Evolutionary conservation across 2,329 filamentous ascomycete species (phyloP).

Genomic region (Aspergillus awamori): DNA sequence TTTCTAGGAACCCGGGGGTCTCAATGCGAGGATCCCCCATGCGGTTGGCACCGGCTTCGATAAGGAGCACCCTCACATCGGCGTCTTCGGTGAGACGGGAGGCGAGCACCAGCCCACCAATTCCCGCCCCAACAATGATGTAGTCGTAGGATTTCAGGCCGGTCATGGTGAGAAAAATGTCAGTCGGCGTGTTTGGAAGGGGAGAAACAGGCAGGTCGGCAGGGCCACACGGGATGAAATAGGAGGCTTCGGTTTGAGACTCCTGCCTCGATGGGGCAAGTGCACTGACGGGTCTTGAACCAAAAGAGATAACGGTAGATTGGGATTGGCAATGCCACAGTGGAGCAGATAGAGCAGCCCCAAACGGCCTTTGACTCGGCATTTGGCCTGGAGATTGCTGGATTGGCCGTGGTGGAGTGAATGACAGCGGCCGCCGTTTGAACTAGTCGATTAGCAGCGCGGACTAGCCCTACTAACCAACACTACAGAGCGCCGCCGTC

Average conservation of each 20-base stretch:
- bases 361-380: no score
- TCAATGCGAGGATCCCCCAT: slow-evolving; percentile 29
- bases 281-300: neutral
- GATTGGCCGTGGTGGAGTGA: neutral
- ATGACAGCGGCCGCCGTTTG: neutral
- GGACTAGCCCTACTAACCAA: no score
- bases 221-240: neutral
- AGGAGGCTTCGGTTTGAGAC: neutral
- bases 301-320: neutral
- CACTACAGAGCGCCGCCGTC: no score
- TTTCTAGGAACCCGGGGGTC: slow-evolving; percentile 25
- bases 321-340: neutral
- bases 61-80: slow-evolving; percentile 27
- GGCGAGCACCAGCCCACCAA: slow-evolving; percentile 37
- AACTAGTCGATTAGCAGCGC: neutral
- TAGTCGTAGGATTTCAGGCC: slow-evolving; percentile 28
- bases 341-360: no score
- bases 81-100: slow-evolving; percentile 34
- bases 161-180: neutral
- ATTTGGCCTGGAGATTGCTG: no score
- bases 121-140: slow-evolving; percentile 32
- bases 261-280: neutral
- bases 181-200: neutral
- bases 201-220: neutral
- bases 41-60: slow-evolving; percentile 32